A percentile compares a stretch with the other conserved stretches of the same genome.
phyloP scores from a whole-genome alignment of 495 filamentous ascomycete species.

The Pseudomonodictys pantanalensis region DNA sequence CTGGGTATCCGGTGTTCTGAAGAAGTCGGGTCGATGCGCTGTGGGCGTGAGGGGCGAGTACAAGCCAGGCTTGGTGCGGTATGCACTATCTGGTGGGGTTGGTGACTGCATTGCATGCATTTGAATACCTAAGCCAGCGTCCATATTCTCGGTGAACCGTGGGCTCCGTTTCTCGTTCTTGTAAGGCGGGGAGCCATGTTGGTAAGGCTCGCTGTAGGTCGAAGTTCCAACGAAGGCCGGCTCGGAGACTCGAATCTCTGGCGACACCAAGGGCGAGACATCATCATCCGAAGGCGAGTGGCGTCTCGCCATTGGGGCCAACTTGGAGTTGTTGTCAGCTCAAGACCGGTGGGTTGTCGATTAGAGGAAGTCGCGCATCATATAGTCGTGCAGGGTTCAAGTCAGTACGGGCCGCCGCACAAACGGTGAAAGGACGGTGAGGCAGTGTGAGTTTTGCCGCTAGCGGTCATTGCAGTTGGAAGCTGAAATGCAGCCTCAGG shows the following conservation, averaged over 20 bases:
- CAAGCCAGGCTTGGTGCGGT: not conserved
- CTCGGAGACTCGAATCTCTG: not conserved
- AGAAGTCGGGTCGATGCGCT: not conserved
- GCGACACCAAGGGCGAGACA: not conserved
- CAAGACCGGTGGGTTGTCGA: not conserved
- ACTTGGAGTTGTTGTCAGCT: not conserved
- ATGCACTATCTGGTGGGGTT: conserved; percentile 2
- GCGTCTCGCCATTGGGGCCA: not conserved
- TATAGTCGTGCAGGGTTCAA: not conserved
- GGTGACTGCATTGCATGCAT: conserved; percentile 3
- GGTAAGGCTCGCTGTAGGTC: not conserved
- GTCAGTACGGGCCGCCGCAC: not conserved
- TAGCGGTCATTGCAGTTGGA: not conserved
- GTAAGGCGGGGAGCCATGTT: not conserved
- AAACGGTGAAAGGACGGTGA: not conserved
- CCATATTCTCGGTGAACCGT: not conserved
- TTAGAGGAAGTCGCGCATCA: not conserved
- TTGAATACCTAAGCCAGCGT: conserved; percentile 9
- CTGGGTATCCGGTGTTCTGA: conserved; percentile 10
- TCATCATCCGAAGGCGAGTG: not conserved
- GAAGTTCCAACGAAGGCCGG: not conserved
- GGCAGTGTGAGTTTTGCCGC: not conserved
- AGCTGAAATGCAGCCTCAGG: conserved; percentile 1
- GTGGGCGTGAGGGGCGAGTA: not conserved
- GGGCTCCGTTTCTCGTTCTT: not conserved